Evolutionary conservation across 2,329 filamentous ascomycete genomes (phyloP), one percentile per base, ranked within the genome.

Genomic region (Sphaerulina vaccinii): DNA sequence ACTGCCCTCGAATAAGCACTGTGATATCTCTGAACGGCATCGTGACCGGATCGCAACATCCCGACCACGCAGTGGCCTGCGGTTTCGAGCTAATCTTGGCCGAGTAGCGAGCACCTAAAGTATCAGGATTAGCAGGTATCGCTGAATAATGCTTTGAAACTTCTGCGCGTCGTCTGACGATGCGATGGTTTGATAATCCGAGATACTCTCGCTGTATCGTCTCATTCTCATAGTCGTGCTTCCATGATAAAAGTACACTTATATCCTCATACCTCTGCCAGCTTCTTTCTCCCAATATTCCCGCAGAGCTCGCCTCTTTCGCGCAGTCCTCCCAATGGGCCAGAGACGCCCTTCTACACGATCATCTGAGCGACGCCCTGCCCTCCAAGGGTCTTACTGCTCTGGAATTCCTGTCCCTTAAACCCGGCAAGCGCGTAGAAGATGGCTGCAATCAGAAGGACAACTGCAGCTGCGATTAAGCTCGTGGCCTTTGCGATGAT

Each of bases 321-420:
- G 7, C 7, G 7, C 27, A 13, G 27, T 13, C 7, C 7, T 32
- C 13, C 27, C 13, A n/a, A n/a, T n/a, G n/a, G n/a, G n/a, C n/a
- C n/a, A n/a, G n/a, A n/a, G n/a, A n/a, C 18, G 13, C 15, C 18
- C 18, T 22, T 39, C 49, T 55, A 95, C 67, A 97, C 90, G 74
- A 97, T 96, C 92, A 97, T 96, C 78, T 96, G 91, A 57, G 90
- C 93, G 62, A 96, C 87, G 46, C 92, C 92, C 62, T 89, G 86
- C 47, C 93, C 93, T 61, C 93, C 93, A 47, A 99, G 79, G 13
- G 92, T 97, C 83, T 97, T 97, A 80, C 91, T 96, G 55, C 88
- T 88, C 60, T 90, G 84, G 72, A 95, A 95, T 29, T 83, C 86
- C 75, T 95, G 89, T 54, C 87, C 86, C 78, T 89, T 92, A 71